These are phyloP conservation scores for Boehmeria nivea DNA, from an alignment of 306 rosid species.

Conservation along the genomic window DNA sequence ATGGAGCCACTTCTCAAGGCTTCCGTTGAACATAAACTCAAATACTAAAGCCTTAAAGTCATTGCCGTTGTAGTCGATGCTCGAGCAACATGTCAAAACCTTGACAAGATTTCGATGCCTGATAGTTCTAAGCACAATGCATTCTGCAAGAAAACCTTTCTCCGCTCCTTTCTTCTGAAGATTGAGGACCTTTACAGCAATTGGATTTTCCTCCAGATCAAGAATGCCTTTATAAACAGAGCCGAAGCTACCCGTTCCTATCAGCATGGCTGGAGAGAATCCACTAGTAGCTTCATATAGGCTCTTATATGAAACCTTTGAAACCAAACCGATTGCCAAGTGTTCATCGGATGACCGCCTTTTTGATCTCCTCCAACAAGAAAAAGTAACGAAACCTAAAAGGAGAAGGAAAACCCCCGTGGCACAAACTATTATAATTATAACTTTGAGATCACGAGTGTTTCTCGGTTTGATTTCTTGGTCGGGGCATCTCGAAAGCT, in stretches of 20 bases:
- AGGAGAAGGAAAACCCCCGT: background rate
- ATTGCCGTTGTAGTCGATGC: slow-evolving; percentile 17
- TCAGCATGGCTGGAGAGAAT: slow-evolving; percentile 19
- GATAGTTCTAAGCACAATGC: slow-evolving; percentile 27
- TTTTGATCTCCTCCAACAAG: background rate
- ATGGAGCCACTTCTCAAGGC: slow-evolving; percentile 32
- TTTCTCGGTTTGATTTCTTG: background rate
- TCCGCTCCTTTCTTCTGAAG: slow-evolving; percentile 38
- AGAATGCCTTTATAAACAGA: slow-evolving; percentile 36
- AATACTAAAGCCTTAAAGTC: slow-evolving; percentile 36
- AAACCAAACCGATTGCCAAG: background rate
- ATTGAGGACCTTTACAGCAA: slow-evolving; percentile 42
- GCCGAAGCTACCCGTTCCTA: slow-evolving; percentile 38
- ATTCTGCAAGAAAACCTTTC: slow-evolving; percentile 34
- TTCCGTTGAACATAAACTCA: slow-evolving; percentile 35
- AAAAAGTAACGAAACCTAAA: background rate
- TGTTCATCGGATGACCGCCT: too few relatives aligned
- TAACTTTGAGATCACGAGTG: background rate
- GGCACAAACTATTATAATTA: background rate
- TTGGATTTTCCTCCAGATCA: background rate
- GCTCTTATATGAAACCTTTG: slow-evolving; percentile 10
- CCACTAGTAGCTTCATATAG: slow-evolving; percentile 7
- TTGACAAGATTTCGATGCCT: slow-evolving; percentile 43
- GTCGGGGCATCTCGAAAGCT: background rate
- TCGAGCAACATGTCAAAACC: slow-evolving; percentile 33